These are phyloP conservation scores for Ophiocordyceps camponoti-floridani DNA, from an alignment of 2,329 filamentous ascomycete species.

Conservation along the genomic window DNA sequence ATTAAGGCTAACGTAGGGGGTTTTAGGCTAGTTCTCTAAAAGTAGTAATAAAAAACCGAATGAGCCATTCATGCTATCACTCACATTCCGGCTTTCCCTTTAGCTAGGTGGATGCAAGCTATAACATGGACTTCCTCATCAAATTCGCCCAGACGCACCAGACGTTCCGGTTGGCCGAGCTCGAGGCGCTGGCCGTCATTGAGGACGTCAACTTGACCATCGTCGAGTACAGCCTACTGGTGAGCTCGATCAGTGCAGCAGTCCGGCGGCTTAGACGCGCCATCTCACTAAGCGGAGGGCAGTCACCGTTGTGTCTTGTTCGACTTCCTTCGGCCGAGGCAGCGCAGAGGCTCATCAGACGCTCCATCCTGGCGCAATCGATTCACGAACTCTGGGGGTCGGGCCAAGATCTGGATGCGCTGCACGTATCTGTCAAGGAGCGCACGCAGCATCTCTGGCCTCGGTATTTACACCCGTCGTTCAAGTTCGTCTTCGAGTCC, in stretches of 20 bases:
- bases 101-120: too few relatives aligned
- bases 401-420: slow-evolving; percentile 44
- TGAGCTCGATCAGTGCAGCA: slow-evolving; percentile 24
- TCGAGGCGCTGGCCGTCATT: slow-evolving; percentile 59
- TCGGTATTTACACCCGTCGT: slow-evolving; percentile 45
- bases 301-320: slow-evolving; percentile 81
- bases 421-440: slow-evolving; percentile 47
- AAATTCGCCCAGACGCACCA: slow-evolving; percentile 82
- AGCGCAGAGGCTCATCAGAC: slow-evolving; percentile 48
- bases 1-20: too few relatives aligned
- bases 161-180: slow-evolving; percentile 73
- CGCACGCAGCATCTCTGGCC: slow-evolving; percentile 48
- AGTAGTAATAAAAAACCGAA: too few relatives aligned
- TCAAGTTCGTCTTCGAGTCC: slow-evolving; percentile 73
- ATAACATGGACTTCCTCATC: slow-evolving; percentile 58
- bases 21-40: too few relatives aligned
- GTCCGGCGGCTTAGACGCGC: slow-evolving; percentile 1
- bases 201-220: slow-evolving; percentile 52
- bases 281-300: slow-evolving; percentile 8
- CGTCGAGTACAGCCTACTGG: slow-evolving; percentile 55
- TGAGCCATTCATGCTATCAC: too few relatives aligned
- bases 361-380: slow-evolving; percentile 65
- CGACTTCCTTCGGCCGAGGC: slow-evolving; percentile 44
- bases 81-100: too few relatives aligned
- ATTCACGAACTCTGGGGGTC: slow-evolving; percentile 83